Conservation (phyloP, 1,284 basidiomycete species). For the Cutaneotrichosporon sp. region DNA sequence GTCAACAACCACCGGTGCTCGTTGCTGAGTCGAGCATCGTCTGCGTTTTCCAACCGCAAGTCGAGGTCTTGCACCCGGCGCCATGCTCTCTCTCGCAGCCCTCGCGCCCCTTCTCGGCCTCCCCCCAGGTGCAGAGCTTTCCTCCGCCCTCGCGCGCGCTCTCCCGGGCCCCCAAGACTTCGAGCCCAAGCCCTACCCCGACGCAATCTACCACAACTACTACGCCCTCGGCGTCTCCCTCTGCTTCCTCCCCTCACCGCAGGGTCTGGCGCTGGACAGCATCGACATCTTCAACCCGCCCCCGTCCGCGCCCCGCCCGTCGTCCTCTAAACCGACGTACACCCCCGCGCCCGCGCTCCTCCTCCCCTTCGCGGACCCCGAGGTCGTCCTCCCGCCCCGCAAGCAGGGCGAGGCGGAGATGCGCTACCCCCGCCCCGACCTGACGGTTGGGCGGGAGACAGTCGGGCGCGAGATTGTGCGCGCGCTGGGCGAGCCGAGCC, state of each 20-base stretch:
- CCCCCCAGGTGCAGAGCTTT: constrained; percentile 18
- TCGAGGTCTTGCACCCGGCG: too few relatives aligned
- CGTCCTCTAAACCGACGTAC: constrained; percentile 17
- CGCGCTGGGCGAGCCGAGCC: constrained; percentile 73
- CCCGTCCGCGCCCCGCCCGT: constrained; percentile 8
- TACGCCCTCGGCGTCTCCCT: constrained; percentile 73
- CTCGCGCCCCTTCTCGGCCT: constrained; percentile 22
- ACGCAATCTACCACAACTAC: constrained; percentile 83
- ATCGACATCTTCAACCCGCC: constrained; percentile 81
- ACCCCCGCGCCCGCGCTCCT: constrained; percentile 56
- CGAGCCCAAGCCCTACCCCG: constrained; percentile 73
- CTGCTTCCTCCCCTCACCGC: constrained; percentile 62
- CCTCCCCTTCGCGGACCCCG: constrained; percentile 60
- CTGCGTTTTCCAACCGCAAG: too few relatives aligned
- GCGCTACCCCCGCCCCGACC: constrained; percentile 45
- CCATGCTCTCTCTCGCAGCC: constrained; percentile 14
- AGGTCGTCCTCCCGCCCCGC: constrained; percentile 45
- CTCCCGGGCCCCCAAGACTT: constrained; percentile 47
- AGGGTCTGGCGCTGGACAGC: constrained; percentile 60
- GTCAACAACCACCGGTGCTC: not conserved
- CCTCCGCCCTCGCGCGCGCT: constrained; percentile 13
- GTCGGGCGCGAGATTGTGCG: constrained; percentile 74
- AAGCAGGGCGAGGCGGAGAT: constrained; percentile 22
- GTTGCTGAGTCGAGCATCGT: too few relatives aligned
- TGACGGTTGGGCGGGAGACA: constrained; percentile 60